Conservation (phyloP, 768 basidiomycete genomes). For the Termitomyces bulborhizus region DNA sequence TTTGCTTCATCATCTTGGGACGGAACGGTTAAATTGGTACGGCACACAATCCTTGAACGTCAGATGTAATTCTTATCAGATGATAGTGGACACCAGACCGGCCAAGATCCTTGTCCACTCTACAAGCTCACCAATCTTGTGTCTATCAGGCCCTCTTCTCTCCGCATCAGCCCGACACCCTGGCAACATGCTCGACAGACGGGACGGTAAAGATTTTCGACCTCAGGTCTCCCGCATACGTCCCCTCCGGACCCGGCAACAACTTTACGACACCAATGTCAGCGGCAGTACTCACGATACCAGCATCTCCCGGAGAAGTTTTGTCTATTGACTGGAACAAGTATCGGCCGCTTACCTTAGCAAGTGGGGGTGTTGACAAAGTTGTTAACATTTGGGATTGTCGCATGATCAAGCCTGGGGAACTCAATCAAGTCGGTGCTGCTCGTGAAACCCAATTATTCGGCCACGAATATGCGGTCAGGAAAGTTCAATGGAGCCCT, state of each 20-base stretch:
- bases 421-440: slow-evolving; percentile 58
- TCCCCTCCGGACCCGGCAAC: slow-evolving; percentile 43
- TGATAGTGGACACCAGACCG: slow-evolving; percentile 82
- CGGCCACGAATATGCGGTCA: slow-evolving; percentile 88
- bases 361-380: slow-evolving; percentile 78
- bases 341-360: slow-evolving; percentile 72
- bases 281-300: slow-evolving; percentile 68
- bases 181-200: slow-evolving; percentile 84
- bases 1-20: slow-evolving; percentile 93
- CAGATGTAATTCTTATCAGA: slow-evolving; percentile 4
- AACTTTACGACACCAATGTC: slow-evolving; percentile 63
- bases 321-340: slow-evolving; percentile 92
- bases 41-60: slow-evolving; percentile 20
- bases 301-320: slow-evolving; percentile 73
- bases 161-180: slow-evolving; percentile 77
- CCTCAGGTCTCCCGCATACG: slow-evolving; percentile 57
- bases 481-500: slow-evolving; percentile 87
- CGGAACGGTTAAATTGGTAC: slow-evolving; percentile 78
- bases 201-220: slow-evolving; percentile 85
- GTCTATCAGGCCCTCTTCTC: slow-evolving; percentile 92
- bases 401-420: slow-evolving; percentile 66
- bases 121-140: slow-evolving; percentile 80
- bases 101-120: slow-evolving; percentile 69
- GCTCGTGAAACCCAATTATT: slow-evolving; percentile 61
- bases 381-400: slow-evolving; percentile 78